phyloP scores from a whole-genome alignment of 2,329 filamentous ascomycete species.

The Beauveria pseudobassiana region DNA sequence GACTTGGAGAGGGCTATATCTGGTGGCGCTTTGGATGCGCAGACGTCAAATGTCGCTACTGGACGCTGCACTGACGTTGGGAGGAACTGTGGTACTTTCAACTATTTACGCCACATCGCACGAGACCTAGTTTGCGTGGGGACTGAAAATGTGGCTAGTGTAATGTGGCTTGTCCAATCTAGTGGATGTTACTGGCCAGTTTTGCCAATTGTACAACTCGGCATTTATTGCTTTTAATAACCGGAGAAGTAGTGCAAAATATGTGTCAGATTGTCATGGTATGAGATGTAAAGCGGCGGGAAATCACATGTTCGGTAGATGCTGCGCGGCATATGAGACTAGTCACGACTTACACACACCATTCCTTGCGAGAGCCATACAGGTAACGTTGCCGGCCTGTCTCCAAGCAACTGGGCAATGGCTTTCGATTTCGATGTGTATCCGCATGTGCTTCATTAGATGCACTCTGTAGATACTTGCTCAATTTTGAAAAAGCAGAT shows the following conservation, averaged over 20 bases:
- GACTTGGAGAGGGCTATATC: not conserved
- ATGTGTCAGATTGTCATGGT: too few relatives aligned
- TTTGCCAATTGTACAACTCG: not conserved
- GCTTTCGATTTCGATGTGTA: too few relatives aligned
- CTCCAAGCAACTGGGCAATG: not conserved
- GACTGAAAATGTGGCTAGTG: not conserved
- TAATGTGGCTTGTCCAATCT: not conserved
- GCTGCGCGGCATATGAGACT: not conserved
- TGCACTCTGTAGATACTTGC: not conserved
- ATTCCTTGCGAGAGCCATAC: not conserved
- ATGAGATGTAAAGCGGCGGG: not conserved
- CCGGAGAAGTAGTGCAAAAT: not conserved
- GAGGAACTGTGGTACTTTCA: slow-evolving; percentile 4
- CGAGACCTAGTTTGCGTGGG: slow-evolving; percentile 2
- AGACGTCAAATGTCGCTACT: not conserved
- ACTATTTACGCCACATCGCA: slow-evolving; percentile 6
- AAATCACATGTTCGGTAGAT: slow-evolving; percentile 8
- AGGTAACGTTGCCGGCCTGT: not conserved
- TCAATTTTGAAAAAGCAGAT: not conserved
- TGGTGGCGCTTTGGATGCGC: not conserved
- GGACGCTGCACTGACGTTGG: not conserved
- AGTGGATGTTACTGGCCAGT: too few relatives aligned
- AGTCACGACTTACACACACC: not conserved
- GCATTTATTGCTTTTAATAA: not conserved
- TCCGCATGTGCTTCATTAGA: too few relatives aligned